Evolutionary conservation across 2,329 filamentous ascomycete genomes (phyloP).

Genomic region (Penicillium olsonii): DNA sequence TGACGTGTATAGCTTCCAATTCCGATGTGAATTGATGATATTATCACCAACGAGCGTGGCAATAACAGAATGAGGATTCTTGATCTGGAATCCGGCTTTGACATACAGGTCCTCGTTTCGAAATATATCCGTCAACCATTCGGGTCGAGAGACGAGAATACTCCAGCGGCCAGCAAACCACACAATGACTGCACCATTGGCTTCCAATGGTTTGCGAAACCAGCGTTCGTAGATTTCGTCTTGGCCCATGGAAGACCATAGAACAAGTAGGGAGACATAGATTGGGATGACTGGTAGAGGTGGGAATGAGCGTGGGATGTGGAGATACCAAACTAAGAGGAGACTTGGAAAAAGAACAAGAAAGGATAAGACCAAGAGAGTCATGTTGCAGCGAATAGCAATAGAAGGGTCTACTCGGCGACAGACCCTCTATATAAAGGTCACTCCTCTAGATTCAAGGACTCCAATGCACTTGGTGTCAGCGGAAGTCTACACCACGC

Average conservation of each 20-base stretch:
- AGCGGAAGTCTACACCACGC: constrained; percentile 2
- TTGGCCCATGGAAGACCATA: constrained; percentile 29
- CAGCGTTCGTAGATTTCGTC: constrained; percentile 28
- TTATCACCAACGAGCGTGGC: constrained; percentile 44
- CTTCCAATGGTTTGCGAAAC: constrained; percentile 26
- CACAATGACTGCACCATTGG: constrained; percentile 48
- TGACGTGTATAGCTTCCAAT: constrained; percentile 38
- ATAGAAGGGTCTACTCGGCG: not conserved
- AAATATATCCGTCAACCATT: constrained; percentile 45
- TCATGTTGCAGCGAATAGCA: not conserved
- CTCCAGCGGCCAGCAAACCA: constrained; percentile 55
- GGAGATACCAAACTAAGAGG: constrained; percentile 25
- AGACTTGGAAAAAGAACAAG: constrained; percentile 8
- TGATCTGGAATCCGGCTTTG: constrained; percentile 46
- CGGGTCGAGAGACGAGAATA: constrained; percentile 48
- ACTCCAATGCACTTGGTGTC: constrained; percentile 6
- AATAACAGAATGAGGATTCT: constrained; percentile 44
- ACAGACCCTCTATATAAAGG: not conserved
- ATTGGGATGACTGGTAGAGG: constrained; percentile 27
- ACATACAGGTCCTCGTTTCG: constrained; percentile 32
- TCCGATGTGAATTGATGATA: constrained; percentile 41
- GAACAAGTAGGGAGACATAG: constrained; percentile 27
- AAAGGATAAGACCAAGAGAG: no score
- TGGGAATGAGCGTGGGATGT: constrained; percentile 21
- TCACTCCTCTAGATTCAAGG: not conserved